phyloP scores from a whole-genome alignment of 2,329 filamentous ascomycete species.

The Pestalotiopsis sp. region DNA sequence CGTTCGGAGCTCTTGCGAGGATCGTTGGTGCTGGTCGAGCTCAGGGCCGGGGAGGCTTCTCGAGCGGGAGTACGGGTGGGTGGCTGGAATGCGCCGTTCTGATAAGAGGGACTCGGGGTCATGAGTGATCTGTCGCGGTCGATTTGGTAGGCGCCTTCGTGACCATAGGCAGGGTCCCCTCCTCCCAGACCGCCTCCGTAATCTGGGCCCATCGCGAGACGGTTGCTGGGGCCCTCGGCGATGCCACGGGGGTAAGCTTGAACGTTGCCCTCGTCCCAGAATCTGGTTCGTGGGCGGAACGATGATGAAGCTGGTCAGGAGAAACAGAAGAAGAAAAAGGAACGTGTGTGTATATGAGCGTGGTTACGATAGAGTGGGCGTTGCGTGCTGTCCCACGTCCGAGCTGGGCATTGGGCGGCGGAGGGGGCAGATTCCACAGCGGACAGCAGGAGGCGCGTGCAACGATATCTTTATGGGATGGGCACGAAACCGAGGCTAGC shows the following conservation, averaged over 20 bases:
- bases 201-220: conserved; percentile 32
- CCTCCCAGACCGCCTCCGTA: conserved; percentile 36
- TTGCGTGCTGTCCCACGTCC: conserved; percentile 18
- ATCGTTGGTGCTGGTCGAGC: conserved; percentile 42
- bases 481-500: conserved; percentile 3
- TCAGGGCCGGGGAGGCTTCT: conserved; percentile 38
- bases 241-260: conserved; percentile 3
- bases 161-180: conserved; percentile 31
- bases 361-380: conserved; percentile 14
- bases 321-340: too few species aligned
- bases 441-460: conserved; percentile 10
- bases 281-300: not conserved
- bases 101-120: conserved; percentile 33
- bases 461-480: not conserved
- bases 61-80: conserved; percentile 28
- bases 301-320: not conserved
- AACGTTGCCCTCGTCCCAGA: conserved; percentile 6
- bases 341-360: not conserved
- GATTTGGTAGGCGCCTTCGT: conserved; percentile 32
- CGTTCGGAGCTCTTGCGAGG: conserved; percentile 58
- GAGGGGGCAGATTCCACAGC: conserved; percentile 5
- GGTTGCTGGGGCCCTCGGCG: not conserved
- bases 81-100: conserved; percentile 30
- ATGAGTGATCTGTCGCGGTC: conserved; percentile 34
- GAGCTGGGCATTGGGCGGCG: conserved; percentile 18